A percentile compares a stretch with the other conserved stretches of the same genome.
Evolutionary conservation across 345 rosid species (phyloP).

Genomic region (Aegle marmelos): DNA sequence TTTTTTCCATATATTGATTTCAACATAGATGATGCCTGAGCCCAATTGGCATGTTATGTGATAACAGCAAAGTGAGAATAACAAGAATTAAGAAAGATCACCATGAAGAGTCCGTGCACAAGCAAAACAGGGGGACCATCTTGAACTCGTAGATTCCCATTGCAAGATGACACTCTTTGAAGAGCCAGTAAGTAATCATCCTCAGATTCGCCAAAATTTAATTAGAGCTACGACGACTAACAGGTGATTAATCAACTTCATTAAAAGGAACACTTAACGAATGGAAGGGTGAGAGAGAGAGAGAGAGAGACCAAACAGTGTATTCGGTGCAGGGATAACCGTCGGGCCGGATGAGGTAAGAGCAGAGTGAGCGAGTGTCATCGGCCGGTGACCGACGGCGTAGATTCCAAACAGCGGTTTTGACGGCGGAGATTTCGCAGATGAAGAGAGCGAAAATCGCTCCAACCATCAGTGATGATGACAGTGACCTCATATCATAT

Average conservation of each 20-base stretch:
- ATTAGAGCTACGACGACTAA: too few species aligned
- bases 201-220: background rate
- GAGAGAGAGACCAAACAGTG: conserved; percentile 48
- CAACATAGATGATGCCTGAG: background rate
- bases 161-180: conserved; percentile 66
- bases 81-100: conserved; percentile 17
- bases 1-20: background rate
- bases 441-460: conserved; percentile 7
- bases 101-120: conserved; percentile 94
- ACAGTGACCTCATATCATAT: conserved; percentile 1
- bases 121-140: conserved; percentile 71
- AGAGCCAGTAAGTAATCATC: conserved; percentile 80
- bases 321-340: conserved; percentile 79
- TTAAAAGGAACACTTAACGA: too few species aligned
- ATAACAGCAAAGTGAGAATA: background rate
- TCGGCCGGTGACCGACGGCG: conserved; percentile 30
- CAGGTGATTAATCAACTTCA: background rate
- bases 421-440: conserved; percentile 7
- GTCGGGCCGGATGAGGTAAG: conserved; percentile 53
- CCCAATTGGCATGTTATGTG: background rate
- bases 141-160: conserved; percentile 22
- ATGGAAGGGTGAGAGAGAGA: conserved; percentile 2
- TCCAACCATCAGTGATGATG: background rate
- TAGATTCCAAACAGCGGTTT: conserved; percentile 6
- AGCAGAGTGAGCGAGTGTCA: conserved; percentile 41